Base-by-base conservation (phyloP, 805 yeast genomes). In the Yarrowia sp. region DNA sequence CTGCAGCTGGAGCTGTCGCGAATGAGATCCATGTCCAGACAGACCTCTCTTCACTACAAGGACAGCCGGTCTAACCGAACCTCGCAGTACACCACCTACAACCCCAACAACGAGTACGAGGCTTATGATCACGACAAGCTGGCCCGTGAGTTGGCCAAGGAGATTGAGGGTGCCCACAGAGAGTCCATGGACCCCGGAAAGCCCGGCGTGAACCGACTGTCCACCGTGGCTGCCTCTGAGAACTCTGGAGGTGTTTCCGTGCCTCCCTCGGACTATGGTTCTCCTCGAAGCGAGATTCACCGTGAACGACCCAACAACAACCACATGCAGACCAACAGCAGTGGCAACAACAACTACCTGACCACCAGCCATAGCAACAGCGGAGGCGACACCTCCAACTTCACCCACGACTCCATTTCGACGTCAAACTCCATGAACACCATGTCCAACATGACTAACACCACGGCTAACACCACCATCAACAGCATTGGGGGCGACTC, bases 1-100 rank as follows among this genome's bases (percentile, higher is more conserved):
- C 67, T 63, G n/a, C 67, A 63, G 56, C 36, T 63, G 48, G 56
- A 63, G 56, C 56, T 63, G 67, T 63, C 67, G 35, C 55, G 56
- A n/a, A 48, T 63, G 55, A 48, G 67, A 48, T 48, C 56, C 41
- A 63, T 63, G 55, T 48, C 67, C 9, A 46, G 67, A 22, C 55
- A 63, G 48, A 15, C 67, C 12, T 63, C 67, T 22, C 56, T 59
- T 4, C 65, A 45, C 41, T 14, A 59, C 46, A 59, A 59, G 52
- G 52, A 59, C 26, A 59, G 50, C 50, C 61, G 63, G 38, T 56
- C 63, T 2, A 56, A 56, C 63, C 63, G 63, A 56, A 41, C 63
- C 26, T 56, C 63, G 19, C 63, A 56, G 48, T 56, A 56, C 48
- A 56, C 63, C 40, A 41, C 36, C 22, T 56, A 56, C 48, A n/a